Conservation (phyloP, 2,329 filamentous ascomycete species). For the Ascochyta fabae region DNA sequence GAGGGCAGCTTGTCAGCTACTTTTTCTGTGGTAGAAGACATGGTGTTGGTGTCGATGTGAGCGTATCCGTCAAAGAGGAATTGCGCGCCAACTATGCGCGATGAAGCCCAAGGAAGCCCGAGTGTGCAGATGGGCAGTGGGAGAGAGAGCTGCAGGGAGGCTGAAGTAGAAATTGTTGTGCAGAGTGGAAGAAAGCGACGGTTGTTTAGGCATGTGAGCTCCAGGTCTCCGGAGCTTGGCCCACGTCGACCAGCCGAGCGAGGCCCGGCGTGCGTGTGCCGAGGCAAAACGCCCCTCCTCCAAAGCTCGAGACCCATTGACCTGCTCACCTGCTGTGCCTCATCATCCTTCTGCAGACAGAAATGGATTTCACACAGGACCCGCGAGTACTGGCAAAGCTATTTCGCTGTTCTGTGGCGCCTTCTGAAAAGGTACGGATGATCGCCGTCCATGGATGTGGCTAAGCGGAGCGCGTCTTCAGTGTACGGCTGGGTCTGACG, state of each 20-base stretch:
- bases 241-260: conserved; percentile 30
- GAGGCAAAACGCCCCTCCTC: conserved; percentile 27
- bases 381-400: neutral
- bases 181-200: conserved; percentile 21
- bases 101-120: conserved; percentile 4
- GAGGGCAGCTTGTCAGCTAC: conserved; percentile 43
- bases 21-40: conserved; percentile 34
- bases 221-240: conserved; percentile 38
- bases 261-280: conserved; percentile 30
- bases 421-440: neutral
- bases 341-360: neutral
- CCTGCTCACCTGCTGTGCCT: conserved; percentile 3
- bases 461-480: conserved; percentile 1
- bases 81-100: conserved; percentile 10
- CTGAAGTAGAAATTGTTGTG: conserved; percentile 10
- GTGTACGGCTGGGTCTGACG: neutral
- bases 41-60: conserved; percentile 18
- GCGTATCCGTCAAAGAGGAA: conserved; percentile 1
- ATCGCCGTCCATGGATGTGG: conserved; percentile 6
- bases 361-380: neutral
- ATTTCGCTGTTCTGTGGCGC: neutral
- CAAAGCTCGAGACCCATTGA: conserved; percentile 2
- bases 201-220: conserved; percentile 36
- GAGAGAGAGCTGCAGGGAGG: neutral
- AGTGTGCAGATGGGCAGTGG: neutral